Percentiles rank a stretch among this genome's conserved stretches.
These are phyloP conservation scores for Heterobasidion parviporum DNA, from an alignment of 1,284 basidiomycete genomes.

Conservation along the genomic window DNA sequence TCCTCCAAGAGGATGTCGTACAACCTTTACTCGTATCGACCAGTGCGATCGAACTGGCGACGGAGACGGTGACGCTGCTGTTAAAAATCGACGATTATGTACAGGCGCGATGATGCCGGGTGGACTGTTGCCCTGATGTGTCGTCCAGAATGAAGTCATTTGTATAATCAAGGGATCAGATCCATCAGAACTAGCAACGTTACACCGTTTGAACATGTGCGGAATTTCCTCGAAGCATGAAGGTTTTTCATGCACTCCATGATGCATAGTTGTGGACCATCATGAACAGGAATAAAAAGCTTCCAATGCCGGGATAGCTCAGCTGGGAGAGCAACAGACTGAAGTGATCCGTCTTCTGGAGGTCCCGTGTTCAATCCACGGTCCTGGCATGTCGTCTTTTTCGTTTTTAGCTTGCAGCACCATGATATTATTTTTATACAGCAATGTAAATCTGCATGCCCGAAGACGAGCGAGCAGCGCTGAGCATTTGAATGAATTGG, in stretches of 20 bases:
- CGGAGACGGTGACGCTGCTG: conserved; percentile 95
- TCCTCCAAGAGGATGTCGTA: conserved; percentile 94
- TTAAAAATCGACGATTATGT: conserved; percentile 97
- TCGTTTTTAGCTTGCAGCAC: too few relatives aligned
- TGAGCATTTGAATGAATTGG: too few relatives aligned
- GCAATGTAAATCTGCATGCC: too few relatives aligned
- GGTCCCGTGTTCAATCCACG: conserved; percentile 63
- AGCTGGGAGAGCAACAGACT: conserved; percentile 79
- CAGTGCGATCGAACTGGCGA: conserved; percentile 90
- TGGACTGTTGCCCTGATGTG: not conserved
- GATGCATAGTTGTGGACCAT: too few relatives aligned
- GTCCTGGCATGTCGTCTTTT: conserved; percentile 30
- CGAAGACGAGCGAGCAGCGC: too few relatives aligned
- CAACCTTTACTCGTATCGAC: conserved; percentile 96
- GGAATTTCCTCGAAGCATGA: too few relatives aligned
- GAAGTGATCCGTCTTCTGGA: conserved; percentile 48
- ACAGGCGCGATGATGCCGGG: conserved; percentile 47
- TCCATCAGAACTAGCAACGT: too few relatives aligned
- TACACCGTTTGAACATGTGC: too few relatives aligned
- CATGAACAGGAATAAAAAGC: too few relatives aligned
- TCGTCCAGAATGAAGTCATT: not conserved
- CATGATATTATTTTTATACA: too few relatives aligned
- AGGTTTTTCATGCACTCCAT: too few relatives aligned
- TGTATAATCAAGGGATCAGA: too few relatives aligned
- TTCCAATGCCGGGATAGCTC: conserved; percentile 46